Evolutionary conservation across 2,329 filamentous ascomycete species (phyloP), one percentile per base, ranked within the genome.

Genomic region (Parascedosporium putredinis): DNA sequence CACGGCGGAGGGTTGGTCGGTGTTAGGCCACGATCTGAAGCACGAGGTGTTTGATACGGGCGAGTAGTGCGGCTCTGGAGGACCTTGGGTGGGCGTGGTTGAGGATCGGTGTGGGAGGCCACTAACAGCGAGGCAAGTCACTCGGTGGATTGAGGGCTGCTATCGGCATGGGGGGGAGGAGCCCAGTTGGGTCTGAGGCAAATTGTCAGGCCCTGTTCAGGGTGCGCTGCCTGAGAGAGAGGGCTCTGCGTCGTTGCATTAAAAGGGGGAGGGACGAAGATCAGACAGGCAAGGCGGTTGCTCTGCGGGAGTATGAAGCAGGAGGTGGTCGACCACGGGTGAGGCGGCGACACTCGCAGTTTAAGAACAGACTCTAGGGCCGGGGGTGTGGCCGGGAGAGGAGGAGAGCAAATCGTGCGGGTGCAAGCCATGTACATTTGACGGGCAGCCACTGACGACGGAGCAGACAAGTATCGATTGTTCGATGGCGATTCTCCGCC

Each of bases 261-360:
- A 36, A 47, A 33, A n/a, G n/a, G 31, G 45, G 45, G 42, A 45
- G 27, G 43, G 25, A 22, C 29, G 47, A 25, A 44, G 47, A 50
- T 50, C 47, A 50, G 16, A 45, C 47, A 50, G 29, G n/a, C n/a
- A n/a, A n/a, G 34, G 27, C 24, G 33, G 47, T 23, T 33, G 16
- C 14, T 24, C 18, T 20, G 36, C 22, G 47, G 38, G 29, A 20
- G 42, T 48, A 36, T 42, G 46, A 42, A 48, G 46, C 46, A 50
- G 38, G 47, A 50, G 47, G 47, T 33, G 38, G 36, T 33, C 23
- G 38, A 50, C 47, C 36, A 40, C 24, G 27, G 36, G 24, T 16
- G 47, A 31, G 27, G 47, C 40, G 47, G 47, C 47, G 47, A 50
- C 47, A 45, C 40, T 50, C 36, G 20, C 20, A 38, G 47, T 50